Evolutionary conservation across 805 yeast species (phyloP), one percentile per base, ranked within the genome.

Genomic region (Jamesozyma piceae): DNA sequence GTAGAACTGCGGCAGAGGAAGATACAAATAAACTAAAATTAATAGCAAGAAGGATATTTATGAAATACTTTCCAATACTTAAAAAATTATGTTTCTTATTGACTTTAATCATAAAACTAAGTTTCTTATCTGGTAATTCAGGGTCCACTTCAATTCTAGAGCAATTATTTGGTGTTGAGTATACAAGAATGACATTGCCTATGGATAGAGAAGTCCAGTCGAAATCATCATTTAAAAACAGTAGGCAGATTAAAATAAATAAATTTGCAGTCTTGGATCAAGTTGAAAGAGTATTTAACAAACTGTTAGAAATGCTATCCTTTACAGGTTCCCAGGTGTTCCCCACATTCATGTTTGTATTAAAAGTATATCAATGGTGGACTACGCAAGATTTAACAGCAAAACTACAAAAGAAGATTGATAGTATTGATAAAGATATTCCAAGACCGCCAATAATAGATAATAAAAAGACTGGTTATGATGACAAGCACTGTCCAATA

Each of bases 331-430:
- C 59, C 2, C 52, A 83, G 2, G 59, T 79, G 36, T 77, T 90
- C 63, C 96, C 96, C 0, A 71, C 82, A 0, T 85, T 94, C 2
- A 81, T 89, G 40, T 88, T 90, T 57, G 55, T 80, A 20, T 69
- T 89, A 46, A 86, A 87, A 63, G 85, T 89, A 52, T 68, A 87
- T 29, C 97, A 89, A 60, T 89, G 97, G 96, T 89, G 95, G 94
- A 77, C 78, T 47, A 74, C 83, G 21, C 78, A 88, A 14, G 86
- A 82, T 46, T 74, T 86, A 55, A 77, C 85, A 3, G 62, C 73
- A 3, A 74, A 75, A 54, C 54, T 82, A 45, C 70, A 75, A 20
- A 74, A 73, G 43, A 71, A 69, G 37, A 66, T 66, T 39, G 68
- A 69, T 43, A 58, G 61, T 10, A 56, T 75, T 22, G 78, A 77